These are phyloP conservation scores for Colletotrichum paranaense DNA, from an alignment of 2,329 filamentous ascomycete species.

Conservation along the genomic window DNA sequence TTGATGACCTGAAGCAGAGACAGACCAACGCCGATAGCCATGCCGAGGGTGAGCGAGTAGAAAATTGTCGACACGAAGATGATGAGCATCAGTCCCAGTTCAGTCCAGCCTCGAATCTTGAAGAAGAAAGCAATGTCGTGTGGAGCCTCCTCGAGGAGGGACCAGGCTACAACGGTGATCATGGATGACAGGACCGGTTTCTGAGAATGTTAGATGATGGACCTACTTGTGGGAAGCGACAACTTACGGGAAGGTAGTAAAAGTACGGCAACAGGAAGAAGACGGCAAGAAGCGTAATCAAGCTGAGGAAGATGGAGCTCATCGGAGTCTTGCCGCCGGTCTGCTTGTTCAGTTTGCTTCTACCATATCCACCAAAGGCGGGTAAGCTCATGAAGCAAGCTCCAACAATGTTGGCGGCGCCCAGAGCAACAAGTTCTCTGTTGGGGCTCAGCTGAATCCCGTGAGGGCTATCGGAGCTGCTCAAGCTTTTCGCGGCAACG, in stretches of 20 bases:
- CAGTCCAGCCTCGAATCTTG: conserved; percentile 85
- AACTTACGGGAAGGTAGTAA: conserved; percentile 90
- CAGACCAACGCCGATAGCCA: conserved; percentile 92
- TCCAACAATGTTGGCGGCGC: conserved; percentile 89
- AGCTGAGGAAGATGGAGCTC: conserved; percentile 87
- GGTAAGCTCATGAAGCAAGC: conserved; percentile 93
- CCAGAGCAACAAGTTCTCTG: conserved; percentile 90
- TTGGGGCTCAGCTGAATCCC: conserved; percentile 90
- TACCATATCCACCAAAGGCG: conserved; percentile 94
- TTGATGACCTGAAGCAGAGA: conserved; percentile 90
- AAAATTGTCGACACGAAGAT: conserved; percentile 95
- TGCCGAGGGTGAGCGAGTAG: conserved; percentile 93
- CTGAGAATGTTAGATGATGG: conserved; percentile 52
- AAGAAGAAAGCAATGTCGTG: conserved; percentile 93
- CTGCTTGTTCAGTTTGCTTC: conserved; percentile 93
- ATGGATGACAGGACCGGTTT: conserved; percentile 94
- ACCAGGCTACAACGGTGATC: conserved; percentile 95
- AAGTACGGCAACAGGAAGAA: conserved; percentile 89
- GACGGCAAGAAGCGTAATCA: conserved; percentile 85
- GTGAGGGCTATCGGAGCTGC: conserved; percentile 75
- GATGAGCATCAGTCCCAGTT: conserved; percentile 86
- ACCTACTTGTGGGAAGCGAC: conserved; percentile 3
- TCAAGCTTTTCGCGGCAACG: conserved; percentile 92
- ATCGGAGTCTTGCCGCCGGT: conserved; percentile 94
- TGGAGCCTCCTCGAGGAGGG: conserved; percentile 93